Evolutionary conservation across 116 monocot genomes (phyloP).

Genomic region (Iris pallida): DNA sequence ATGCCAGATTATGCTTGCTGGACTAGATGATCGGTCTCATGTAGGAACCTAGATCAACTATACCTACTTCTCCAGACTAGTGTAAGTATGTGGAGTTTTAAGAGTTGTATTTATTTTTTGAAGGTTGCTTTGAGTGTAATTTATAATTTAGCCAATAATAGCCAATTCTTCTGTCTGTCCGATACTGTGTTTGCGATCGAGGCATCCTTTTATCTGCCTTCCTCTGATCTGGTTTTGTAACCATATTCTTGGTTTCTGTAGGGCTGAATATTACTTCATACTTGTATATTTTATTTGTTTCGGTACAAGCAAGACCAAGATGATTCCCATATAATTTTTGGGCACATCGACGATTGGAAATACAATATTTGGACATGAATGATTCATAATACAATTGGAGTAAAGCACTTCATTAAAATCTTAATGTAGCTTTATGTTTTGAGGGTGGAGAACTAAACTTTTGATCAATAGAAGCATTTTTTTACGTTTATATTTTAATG

Average conservation of each 20-base stretch:
- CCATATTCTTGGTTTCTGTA: neutral
- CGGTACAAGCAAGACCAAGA: too few relatives aligned
- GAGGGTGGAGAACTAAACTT: too few relatives aligned
- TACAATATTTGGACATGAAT: too few relatives aligned
- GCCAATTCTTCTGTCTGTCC: neutral
- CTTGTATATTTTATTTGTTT: too few relatives aligned
- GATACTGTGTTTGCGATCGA: constrained; percentile 4
- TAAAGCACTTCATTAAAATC: too few relatives aligned
- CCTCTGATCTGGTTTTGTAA: neutral
- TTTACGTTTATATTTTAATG: too few relatives aligned
- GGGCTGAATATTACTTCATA: too few relatives aligned
- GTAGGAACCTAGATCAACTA: constrained; percentile 7
- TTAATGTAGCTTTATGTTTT: too few relatives aligned
- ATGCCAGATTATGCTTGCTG: constrained; percentile 53
- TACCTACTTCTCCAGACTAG: neutral
- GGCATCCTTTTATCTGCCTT: constrained; percentile 25
- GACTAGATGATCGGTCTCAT: constrained; percentile 50
- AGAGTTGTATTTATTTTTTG: constrained; percentile 1
- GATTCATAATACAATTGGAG: too few relatives aligned
- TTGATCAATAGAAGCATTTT: too few relatives aligned
- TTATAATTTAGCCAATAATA: neutral
- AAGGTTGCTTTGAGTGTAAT: neutral
- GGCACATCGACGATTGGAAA: too few relatives aligned
- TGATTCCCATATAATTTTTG: too few relatives aligned
- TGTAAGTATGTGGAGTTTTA: constrained; percentile 14